Evolutionary conservation across 345 rosid species (phyloP).

Genomic region (Rhodomyrtus tomentosa): DNA sequence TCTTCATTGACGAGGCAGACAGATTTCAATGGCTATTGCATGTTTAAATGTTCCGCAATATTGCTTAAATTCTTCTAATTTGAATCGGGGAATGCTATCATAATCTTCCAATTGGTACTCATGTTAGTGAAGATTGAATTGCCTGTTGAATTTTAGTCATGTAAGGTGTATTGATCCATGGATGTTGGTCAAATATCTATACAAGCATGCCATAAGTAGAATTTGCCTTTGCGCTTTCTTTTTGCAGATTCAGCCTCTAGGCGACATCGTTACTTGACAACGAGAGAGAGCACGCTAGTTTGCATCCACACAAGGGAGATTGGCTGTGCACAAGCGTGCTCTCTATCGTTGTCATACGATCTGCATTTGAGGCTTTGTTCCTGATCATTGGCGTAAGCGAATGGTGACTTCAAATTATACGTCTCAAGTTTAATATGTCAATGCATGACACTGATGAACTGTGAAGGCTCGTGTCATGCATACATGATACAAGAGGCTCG

Average conservation of each 20-base stretch:
- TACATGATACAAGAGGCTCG: not conserved
- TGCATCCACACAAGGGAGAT: slow-evolving; percentile 11
- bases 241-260: not conserved
- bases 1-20: not conserved
- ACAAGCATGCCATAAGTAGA: not conserved
- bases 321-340: slow-evolving; percentile 33
- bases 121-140: not conserved
- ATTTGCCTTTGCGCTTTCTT: not conserved
- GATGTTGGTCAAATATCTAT: not conserved
- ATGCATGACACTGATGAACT: not conserved
- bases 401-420: not conserved
- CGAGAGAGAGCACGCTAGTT: slow-evolving; percentile 54
- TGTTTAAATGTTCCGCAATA: not conserved
- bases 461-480: not conserved
- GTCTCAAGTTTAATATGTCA: not conserved
- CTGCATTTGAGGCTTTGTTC: not conserved
- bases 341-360: slow-evolving; percentile 20
- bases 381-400: not conserved
- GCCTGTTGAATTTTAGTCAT: not conserved
- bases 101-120: not conserved
- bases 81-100: rapidly evolving
- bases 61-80: not conserved
- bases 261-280: slow-evolving; percentile 16
- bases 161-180: not conserved
- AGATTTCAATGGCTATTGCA: not conserved